Evolutionary conservation across 1,284 basidiomycete genomes (phyloP), one percentile per base, ranked within the genome.

Genomic region (Coniferiporia sulphurascens): DNA sequence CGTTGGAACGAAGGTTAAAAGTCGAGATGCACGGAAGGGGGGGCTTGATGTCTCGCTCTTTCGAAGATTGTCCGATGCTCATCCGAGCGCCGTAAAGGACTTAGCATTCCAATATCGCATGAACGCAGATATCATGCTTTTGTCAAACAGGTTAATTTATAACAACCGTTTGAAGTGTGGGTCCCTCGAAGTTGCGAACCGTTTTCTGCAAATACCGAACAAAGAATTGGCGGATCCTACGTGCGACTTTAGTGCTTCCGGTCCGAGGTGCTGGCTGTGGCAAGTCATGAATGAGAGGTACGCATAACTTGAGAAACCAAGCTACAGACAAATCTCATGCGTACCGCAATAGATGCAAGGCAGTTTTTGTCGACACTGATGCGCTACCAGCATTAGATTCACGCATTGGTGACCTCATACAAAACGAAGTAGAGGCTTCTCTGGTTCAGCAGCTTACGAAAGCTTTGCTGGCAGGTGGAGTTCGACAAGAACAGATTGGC

Each of bases 91-190:
- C 1, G 89, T 98, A 46, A 83, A 90, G 17, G 87, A 95, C 64
- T 80, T 99, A 35, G 81, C 84, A 0, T 79, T 88, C 55, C 96
- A 99, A 70, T 99, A 99, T 70, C 82, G 97, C 56, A 99, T 99
- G 96, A 98, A 96, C 71, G 84, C 83, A 59, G 94, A 97, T 61
- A 98, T 99, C 69, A 99, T 98, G 96, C 70, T 82, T 7, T 76
- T 99, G 10, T 95, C 93, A 4, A 99, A 99, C 71, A 81, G 80
- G 58, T 82, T 99, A 38, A 89, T 98, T 15, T 99, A 99, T 68
- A 75, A 82, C 15, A 83, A 91, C 56, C 80, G 87, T 19, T 77
- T 99, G 52, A 79, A 77, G 45, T 95, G 93, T 68, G 96, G 95
- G 1, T 87, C 81, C 12, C 83, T 85, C 22, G 73, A 74, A 8